Conservation (phyloP, 2,329 filamentous ascomycete species). For the Pyricularia grisea region DNA sequence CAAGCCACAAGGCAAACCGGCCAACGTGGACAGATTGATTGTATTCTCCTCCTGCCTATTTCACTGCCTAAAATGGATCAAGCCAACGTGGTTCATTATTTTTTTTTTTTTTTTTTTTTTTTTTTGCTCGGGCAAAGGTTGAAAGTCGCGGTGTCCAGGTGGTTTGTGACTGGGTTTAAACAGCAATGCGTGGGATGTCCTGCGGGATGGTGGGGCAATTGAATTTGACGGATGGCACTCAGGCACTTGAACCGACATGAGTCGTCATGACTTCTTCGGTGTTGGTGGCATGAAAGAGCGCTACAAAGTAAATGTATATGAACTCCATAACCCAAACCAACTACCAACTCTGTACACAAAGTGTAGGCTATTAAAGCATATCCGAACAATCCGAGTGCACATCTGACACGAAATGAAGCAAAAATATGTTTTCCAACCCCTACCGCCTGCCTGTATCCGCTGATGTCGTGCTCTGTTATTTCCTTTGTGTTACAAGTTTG, state of each 20-base stretch:
- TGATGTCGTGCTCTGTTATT: not conserved
- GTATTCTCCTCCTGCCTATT: not conserved
- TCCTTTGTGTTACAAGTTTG: not conserved
- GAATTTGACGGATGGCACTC: not conserved
- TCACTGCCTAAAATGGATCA: not conserved
- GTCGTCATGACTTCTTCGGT: not conserved
- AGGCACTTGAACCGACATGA: not conserved
- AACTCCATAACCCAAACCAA: not conserved
- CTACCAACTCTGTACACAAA: not conserved
- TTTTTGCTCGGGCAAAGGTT: not conserved
- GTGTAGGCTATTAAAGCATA: not conserved
- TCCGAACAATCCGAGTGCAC: not conserved
- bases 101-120: too few species aligned
- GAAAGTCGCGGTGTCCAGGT: not conserved
- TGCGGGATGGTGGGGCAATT: not conserved
- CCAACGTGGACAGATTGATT: not conserved
- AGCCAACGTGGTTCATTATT: not conserved
- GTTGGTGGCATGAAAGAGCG: not conserved
- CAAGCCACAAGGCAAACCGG: not conserved
- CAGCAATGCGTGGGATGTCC: not conserved
- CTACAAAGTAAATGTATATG: not conserved
- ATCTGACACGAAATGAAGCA: not conserved
- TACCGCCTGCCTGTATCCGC: not conserved
- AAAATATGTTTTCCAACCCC: not conserved
- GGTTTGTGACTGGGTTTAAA: not conserved